Conservation (phyloP, 495 filamentous ascomycete species). For the Alectoria sarmentosa region DNA sequence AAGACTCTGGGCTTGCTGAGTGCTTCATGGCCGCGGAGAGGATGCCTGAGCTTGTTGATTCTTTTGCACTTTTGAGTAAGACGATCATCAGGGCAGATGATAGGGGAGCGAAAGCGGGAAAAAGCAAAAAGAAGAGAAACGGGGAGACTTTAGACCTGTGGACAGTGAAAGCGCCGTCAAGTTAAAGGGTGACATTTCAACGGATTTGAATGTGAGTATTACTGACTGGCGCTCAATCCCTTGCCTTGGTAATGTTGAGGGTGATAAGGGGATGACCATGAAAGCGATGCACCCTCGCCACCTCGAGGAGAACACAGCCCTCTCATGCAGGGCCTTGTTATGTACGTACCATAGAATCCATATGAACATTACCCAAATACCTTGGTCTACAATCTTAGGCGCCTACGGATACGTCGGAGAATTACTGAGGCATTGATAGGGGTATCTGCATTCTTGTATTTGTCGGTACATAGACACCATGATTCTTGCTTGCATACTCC, state of each 20-base stretch:
- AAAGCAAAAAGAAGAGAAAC: conserved; percentile 43
- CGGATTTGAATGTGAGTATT: background rate
- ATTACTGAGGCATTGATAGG: too few species aligned
- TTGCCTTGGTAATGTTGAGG: background rate
- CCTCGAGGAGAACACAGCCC: background rate
- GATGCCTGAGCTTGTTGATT: conserved; percentile 72
- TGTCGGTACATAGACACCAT: background rate
- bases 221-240: background rate
- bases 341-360: too few species aligned
- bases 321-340: background rate
- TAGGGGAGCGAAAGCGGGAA: conserved; percentile 33
- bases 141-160: conserved; percentile 44
- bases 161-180: conserved; percentile 23
- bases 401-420: too few species aligned
- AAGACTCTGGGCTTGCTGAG: conserved; percentile 53
- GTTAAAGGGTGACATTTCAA: background rate
- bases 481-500: background rate
- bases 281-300: background rate
- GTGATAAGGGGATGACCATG: background rate
- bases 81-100: conserved; percentile 59
- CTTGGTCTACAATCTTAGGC: too few species aligned
- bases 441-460: too few species aligned
- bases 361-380: too few species aligned
- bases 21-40: conserved; percentile 58
- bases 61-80: conserved; percentile 65